Evolutionary conservation across 1,139 yeast species (phyloP).

Genomic region (Kodamaea derodonti): DNA sequence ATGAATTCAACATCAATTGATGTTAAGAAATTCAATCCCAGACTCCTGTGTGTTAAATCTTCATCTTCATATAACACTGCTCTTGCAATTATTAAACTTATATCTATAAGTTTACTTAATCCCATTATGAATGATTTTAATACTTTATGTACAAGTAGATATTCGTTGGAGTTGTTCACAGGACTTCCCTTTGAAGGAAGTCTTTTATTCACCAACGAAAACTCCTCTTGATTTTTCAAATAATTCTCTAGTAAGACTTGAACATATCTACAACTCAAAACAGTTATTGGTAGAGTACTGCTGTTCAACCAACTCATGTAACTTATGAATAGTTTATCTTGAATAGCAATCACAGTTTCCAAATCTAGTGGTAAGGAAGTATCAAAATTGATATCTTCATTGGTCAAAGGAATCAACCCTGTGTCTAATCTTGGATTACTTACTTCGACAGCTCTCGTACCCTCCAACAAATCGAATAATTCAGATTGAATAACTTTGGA

Average conservation of each 20-base stretch:
- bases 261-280: conserved; percentile 62
- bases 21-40: conserved; percentile 45
- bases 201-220: conserved; percentile 8
- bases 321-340: conserved; percentile 38
- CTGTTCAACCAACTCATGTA: conserved; percentile 61
- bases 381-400: conserved; percentile 39
- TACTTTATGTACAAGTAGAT: conserved; percentile 40
- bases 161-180: conserved; percentile 9
- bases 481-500: conserved; percentile 46
- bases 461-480: conserved; percentile 59
- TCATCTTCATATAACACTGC: conserved; percentile 76
- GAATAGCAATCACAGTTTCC: conserved; percentile 40
- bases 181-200: neutral
- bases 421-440: conserved; percentile 63
- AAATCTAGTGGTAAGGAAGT: conserved; percentile 28
- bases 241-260: conserved; percentile 50
- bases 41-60: conserved; percentile 61
- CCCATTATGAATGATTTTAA: conserved; percentile 48
- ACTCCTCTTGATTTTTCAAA: conserved; percentile 6
- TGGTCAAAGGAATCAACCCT: conserved; percentile 43
- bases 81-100: conserved; percentile 44
- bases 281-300: conserved; percentile 58
- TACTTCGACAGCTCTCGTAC: conserved; percentile 71
- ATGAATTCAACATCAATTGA: conserved; percentile 17
- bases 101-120: conserved; percentile 49